phyloP scores from a whole-genome alignment of 805 yeast species.

The Pichia deserticola region DNA sequence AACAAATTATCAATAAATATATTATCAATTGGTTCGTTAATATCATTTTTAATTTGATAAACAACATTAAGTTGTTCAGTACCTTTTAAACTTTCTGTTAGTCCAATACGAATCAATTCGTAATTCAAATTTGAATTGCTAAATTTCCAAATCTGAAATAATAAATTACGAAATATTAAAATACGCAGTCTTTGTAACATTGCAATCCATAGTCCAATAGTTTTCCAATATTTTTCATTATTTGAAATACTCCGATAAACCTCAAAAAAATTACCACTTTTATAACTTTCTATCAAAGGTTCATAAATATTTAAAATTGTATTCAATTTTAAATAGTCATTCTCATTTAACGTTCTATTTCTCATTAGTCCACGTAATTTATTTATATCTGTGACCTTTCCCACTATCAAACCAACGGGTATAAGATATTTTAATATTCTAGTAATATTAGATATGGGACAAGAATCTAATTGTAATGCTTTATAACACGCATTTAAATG shows the following conservation, averaged over 20 bases:
- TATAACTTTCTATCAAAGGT: conserved; percentile 30
- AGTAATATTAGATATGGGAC: conserved; percentile 10
- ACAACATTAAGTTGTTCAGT: conserved; percentile 6
- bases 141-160: conserved; percentile 17
- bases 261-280: conserved; percentile 35
- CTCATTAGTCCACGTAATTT: conserved; percentile 5
- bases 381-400: conserved; percentile 38
- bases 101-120: conserved; percentile 18
- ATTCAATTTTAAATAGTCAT: neutral
- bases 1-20: conserved; percentile 42
- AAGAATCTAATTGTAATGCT: conserved; percentile 14
- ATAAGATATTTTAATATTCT: conserved; percentile 39
- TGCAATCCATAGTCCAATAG: conserved; percentile 33
- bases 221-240: conserved; percentile 33
- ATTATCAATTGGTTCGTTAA: conserved; percentile 27
- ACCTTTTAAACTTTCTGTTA: conserved; percentile 18
- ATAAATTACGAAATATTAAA: conserved; percentile 38
- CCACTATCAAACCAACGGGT: conserved; percentile 47
- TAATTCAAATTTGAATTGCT: conserved; percentile 15
- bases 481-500: conserved; percentile 46
- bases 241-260: conserved; percentile 29
- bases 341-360: neutral
- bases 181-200: conserved; percentile 39
- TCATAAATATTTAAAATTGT: conserved; percentile 29
- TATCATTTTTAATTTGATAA: conserved; percentile 11